Conservation (phyloP, 257 asterid genomes). For the Thymus quinquecostatus region DNA sequence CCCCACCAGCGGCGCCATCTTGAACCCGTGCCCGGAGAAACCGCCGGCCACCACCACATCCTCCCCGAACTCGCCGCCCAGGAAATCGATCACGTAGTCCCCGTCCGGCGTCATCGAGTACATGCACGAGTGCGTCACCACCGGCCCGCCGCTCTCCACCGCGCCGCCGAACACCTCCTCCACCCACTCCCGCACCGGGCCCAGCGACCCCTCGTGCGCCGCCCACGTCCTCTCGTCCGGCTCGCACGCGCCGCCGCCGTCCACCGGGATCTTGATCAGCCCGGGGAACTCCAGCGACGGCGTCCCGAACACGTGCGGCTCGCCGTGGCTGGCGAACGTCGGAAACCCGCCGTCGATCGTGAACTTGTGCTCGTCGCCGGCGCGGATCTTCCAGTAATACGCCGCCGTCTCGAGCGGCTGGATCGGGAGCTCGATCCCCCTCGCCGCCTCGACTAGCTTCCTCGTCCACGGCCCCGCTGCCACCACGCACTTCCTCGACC, state of each 20-base stretch:
- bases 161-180: conserved; percentile 48
- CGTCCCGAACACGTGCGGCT: conserved; percentile 74
- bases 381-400: conserved; percentile 66
- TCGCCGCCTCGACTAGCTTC: conserved; percentile 41
- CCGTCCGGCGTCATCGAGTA: conserved; percentile 91
- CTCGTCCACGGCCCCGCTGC: conserved; percentile 81
- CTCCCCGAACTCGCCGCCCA: conserved; percentile 73
- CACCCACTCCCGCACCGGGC: conserved; percentile 49
- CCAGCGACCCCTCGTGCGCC: conserved; percentile 28
- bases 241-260: conserved; percentile 66
- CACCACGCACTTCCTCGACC: conserved; percentile 59
- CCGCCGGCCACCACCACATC: conserved; percentile 78
- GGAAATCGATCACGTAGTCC: conserved; percentile 76
- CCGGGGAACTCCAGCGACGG: conserved; percentile 88
- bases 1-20: conserved; percentile 90
- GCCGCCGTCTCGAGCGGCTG: conserved; percentile 73
- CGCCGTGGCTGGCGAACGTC: conserved; percentile 75
- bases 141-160: conserved; percentile 53
- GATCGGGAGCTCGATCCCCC: conserved; percentile 59
- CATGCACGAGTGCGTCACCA: conserved; percentile 75
- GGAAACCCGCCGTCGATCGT: conserved; percentile 69
- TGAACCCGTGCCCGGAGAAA: conserved; percentile 90
- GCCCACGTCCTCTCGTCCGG: conserved; percentile 70
- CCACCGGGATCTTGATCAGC: conserved; percentile 61
- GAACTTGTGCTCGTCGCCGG: conserved; percentile 67